Evolutionary conservation across 257 asterid species (phyloP).

Genomic region (Agastache rugosa): DNA sequence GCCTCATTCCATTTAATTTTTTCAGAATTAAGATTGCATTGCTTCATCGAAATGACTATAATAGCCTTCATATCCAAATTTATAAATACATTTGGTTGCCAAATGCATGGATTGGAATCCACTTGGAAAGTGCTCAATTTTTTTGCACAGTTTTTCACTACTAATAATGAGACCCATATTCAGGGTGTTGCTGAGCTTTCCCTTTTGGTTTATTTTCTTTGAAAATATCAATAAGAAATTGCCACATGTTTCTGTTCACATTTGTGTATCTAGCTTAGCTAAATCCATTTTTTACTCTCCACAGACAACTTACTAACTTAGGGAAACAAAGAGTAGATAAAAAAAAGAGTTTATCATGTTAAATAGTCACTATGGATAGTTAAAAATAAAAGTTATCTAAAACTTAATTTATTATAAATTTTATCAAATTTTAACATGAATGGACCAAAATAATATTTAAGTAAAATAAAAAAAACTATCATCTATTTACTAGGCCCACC

Average conservation of each 20-base stretch:
- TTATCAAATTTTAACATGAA: too few relatives aligned
- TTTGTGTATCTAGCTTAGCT: background rate
- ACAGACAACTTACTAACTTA: conserved; percentile 7
- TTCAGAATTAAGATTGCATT: conserved; percentile 12
- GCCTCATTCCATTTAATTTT: background rate
- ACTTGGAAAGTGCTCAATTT: conserved; percentile 45
- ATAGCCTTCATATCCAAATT: background rate
- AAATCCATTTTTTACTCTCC: conserved; percentile 2
- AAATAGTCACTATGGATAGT: too few relatives aligned
- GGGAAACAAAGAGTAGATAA: conserved; percentile 18
- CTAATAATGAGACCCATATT: conserved; percentile 46
- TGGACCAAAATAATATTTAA: too few relatives aligned
- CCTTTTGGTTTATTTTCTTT: conserved; percentile 5
- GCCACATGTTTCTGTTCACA: conserved; percentile 25
- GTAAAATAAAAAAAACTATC: too few relatives aligned
- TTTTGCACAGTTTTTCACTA: conserved; percentile 37
- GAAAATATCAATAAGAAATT: conserved; percentile 1
- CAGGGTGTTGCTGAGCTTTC: conserved; percentile 26
- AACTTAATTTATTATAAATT: too few relatives aligned
- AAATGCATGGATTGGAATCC: conserved; percentile 45
- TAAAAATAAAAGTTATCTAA: too few relatives aligned
- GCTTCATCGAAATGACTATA: background rate
- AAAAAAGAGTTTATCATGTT: too few relatives aligned
- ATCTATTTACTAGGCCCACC: too few relatives aligned
- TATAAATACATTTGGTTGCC: background rate